Conservation (phyloP, 768 basidiomycete genomes). For the Trametes gibbosa region DNA sequence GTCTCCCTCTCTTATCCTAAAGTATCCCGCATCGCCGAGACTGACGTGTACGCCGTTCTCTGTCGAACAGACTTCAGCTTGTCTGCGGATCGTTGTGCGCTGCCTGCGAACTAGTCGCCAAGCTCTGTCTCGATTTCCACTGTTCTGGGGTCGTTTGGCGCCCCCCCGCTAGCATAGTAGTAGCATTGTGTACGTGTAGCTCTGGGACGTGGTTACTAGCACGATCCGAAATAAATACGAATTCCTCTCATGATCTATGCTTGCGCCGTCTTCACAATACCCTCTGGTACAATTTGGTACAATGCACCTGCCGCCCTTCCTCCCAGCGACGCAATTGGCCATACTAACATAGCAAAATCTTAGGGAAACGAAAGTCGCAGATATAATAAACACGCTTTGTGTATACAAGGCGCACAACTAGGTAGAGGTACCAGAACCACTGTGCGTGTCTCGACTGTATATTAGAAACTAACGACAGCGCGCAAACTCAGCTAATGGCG, state of each 20-base stretch:
- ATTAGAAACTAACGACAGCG: neutral
- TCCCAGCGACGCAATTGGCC: too few relatives aligned
- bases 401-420: conserved; percentile 8
- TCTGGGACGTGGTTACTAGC: neutral
- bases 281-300: too few relatives aligned
- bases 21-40: neutral
- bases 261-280: neutral
- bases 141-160: neutral
- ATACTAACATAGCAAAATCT: neutral
- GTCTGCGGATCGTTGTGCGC: conserved; percentile 27
- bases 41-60: neutral
- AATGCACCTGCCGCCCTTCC: too few relatives aligned
- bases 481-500: neutral
- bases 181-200: neutral
- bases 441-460: too few relatives aligned
- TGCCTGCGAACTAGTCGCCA: conserved; percentile 12
- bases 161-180: conserved; percentile 1
- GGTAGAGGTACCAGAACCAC: neutral
- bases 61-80: conserved; percentile 20
- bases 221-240: neutral
- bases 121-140: neutral
- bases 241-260: neutral
- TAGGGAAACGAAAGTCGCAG: neutral
- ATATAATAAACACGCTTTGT: neutral
- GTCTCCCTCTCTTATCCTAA: neutral